Evolutionary conservation across 2,329 filamentous ascomycete species (phyloP), one percentile per base, ranked within the genome.

Genomic region (Cytospora piceae): DNA sequence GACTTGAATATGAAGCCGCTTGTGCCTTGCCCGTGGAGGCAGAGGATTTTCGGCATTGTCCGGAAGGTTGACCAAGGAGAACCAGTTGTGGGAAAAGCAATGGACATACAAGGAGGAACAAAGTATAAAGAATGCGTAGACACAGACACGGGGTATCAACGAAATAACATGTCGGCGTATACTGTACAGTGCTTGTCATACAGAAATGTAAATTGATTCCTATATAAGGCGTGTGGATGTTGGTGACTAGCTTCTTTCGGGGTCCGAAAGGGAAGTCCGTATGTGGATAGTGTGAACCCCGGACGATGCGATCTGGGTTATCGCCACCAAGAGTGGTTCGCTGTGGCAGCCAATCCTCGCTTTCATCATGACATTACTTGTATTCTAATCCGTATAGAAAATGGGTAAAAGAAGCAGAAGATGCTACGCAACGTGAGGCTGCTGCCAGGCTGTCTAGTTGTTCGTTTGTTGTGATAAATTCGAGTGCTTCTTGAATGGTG

Each of bases 21-120:
- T 29, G 77, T 77, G 67, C 77, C 77, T 49, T 73, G 73, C 46
- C 77, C 77, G 68, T 79, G 77, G 7, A 79, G 75, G 66, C 74
- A 74, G 53, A 79, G 76, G 37, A 78, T 66, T 56, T 69, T 73
- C 52, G 34, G 63, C 22, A 29, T 49, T 27, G 15, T 52, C 22
- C 29, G 29, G 31, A 52, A 17, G 5, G 51, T 31, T 22, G 15
- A 37, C 34, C 2, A 15, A 12, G 34, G 12, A 12, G 3, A 49
- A 24, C n/a, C 46, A 49, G 61, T 42, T 29, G 37, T 57, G n/a
- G 31, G 53, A 31, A 37, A 24, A n/a, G 17, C 42, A 42, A 32
- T 27, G 32, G 27, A 37, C 34, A 17, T 22, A 17, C 9, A 37
- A 22, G 17, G 49, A 53, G n/a, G 46, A 24, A n/a, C 5, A 22